Base-by-base conservation (phyloP, 768 basidiomycete species). In the Pholiota molesta region DNA sequence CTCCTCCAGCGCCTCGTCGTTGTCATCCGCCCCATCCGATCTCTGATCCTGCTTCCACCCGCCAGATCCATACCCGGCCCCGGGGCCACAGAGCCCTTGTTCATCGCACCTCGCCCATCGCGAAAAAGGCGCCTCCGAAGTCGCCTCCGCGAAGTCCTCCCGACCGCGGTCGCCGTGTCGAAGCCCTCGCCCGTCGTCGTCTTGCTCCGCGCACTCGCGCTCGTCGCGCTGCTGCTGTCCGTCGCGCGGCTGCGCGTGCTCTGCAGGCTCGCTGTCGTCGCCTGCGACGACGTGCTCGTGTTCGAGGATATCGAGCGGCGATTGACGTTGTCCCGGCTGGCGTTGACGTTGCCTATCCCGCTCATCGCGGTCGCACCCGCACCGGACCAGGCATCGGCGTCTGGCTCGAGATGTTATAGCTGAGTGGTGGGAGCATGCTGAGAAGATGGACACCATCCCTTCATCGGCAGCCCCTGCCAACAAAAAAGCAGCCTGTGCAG, bases 241-340 rank as follows among this genome's bases (percentile, higher is more conserved):
- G 52, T 40, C 29, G 35, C 33, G 21, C 23, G 39, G 19, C 53
- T 35, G 29, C 57, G 62, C 14, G n/a, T 54, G 31, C 56, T 60
- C 52, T 28, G 39, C 29, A 57, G 53, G 21, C 29, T 17, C 51
- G 54, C 54, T 51, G 29, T 57, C 31, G 52, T 65, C 21, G 19
- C 42, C 19, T 54, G 35, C 11, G 14, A 54, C 56, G 52, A 59
- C 28, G 56, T 21, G 29, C 66, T 68, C 17, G 65, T 63, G 0
- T 63, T 65, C 9, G 64, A 65, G 31, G 69, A 70, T 29, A 68
- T 61, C 29, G 69, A 70, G 16, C 59, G 65, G 14, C 66, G 63
- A 45, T 67, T 65, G 10, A 47, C 49, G 49, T 54, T 63, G 37
- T 54, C 55, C 42, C 37, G 33, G 7, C 14, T 33, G 47, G 10